Evolutionary conservation across 2,329 filamentous ascomycete genomes (phyloP).

Genomic region (Pestalotiopsis sp.): DNA sequence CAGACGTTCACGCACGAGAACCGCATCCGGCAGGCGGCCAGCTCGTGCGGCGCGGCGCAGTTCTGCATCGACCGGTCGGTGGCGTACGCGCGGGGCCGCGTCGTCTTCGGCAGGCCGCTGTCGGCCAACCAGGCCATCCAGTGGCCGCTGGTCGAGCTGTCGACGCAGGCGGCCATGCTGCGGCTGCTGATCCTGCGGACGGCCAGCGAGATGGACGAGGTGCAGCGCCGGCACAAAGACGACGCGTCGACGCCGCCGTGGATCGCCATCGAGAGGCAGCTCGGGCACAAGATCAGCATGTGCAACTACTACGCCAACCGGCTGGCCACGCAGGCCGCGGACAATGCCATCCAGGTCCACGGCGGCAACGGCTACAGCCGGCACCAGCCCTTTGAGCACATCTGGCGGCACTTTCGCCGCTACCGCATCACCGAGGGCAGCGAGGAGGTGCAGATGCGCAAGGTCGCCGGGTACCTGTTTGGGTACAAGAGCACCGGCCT

Average conservation of each 20-base stretch:
- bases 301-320: constrained; percentile 69
- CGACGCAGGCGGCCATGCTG: constrained; percentile 65
- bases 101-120: constrained; percentile 59
- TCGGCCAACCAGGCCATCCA: constrained; percentile 64
- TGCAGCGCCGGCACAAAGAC: constrained; percentile 37
- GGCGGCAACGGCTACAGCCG: constrained; percentile 62
- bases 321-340: constrained; percentile 61
- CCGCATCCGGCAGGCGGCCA: constrained; percentile 65
- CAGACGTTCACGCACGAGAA: constrained; percentile 70
- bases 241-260: constrained; percentile 35
- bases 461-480: constrained; percentile 58
- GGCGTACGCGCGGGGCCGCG: constrained; percentile 55
- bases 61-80: constrained; percentile 63
- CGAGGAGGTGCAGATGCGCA: constrained; percentile 69
- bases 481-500: constrained; percentile 73
- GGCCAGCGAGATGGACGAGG: constrained; percentile 62
- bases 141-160: constrained; percentile 64
- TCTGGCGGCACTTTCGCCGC: constrained; percentile 64
- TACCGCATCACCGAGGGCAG: constrained; percentile 67
- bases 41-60: constrained; percentile 58
- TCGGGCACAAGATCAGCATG: constrained; percentile 67
- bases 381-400: constrained; percentile 65
- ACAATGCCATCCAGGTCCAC: constrained; percentile 64
- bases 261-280: constrained; percentile 56
- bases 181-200: constrained; percentile 63